These are phyloP conservation scores for Termitomyces sp. DNA, from an alignment of 768 basidiomycete species.

Conservation along the genomic window DNA sequence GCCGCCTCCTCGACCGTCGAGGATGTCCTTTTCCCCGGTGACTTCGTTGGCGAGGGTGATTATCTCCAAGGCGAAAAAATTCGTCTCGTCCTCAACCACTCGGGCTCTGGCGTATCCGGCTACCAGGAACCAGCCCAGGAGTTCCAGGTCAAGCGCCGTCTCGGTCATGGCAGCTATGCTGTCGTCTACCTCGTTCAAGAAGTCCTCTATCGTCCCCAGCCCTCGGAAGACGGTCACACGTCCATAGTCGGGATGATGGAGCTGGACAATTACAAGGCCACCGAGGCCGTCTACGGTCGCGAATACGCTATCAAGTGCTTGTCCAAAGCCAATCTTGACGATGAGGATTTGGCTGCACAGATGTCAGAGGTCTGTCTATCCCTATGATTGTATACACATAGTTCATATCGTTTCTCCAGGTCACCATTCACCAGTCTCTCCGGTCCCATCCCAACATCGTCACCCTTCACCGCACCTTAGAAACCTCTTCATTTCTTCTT, in stretches of 20 bases:
- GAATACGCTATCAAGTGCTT: slow-evolving; percentile 96
- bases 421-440: slow-evolving; percentile 92
- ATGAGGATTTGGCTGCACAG: slow-evolving; percentile 85
- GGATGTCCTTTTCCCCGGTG: slow-evolving; percentile 71
- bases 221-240: slow-evolving; percentile 57
- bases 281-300: slow-evolving; percentile 60
- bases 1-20: slow-evolving; percentile 41
- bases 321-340: slow-evolving; percentile 89
- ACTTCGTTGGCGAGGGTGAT: slow-evolving; percentile 69
- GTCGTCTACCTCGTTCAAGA: slow-evolving; percentile 92
- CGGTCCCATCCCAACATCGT: slow-evolving; percentile 92
- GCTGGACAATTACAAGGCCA: slow-evolving; percentile 39
- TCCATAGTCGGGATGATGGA: slow-evolving; percentile 57
- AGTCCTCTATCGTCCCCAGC: slow-evolving; percentile 48
- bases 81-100: slow-evolving; percentile 46
- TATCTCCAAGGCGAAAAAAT: slow-evolving; percentile 66
- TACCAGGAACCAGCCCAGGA: slow-evolving; percentile 54
- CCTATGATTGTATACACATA: too few species aligned
- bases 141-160: slow-evolving; percentile 82
- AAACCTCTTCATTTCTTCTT: slow-evolving; percentile 88
- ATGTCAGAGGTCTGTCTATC: slow-evolving; percentile 72
- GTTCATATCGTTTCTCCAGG: slow-evolving; percentile 41
- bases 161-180: slow-evolving; percentile 90
- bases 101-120: slow-evolving; percentile 30
- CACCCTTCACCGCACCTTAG: slow-evolving; percentile 89